phyloP scores from a whole-genome alignment of 371 early-diverging fungal genomes.

The Mucor mucedo region DNA sequence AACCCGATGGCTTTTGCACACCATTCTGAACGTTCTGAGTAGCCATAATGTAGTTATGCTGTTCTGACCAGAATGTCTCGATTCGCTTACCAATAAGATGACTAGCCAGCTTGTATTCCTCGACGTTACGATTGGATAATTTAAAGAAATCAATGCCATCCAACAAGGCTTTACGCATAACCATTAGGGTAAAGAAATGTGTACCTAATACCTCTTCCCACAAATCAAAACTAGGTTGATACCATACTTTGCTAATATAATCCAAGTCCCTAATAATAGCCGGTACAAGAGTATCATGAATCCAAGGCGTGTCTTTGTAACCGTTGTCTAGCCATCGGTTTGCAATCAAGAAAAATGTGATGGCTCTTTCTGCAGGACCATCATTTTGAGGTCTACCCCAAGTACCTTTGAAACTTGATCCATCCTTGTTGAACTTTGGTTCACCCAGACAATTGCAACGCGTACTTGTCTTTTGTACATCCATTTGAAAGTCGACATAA shows the following conservation, averaged over 20 bases:
- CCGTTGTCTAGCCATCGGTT: slow-evolving; percentile 23
- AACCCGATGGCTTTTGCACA: slow-evolving; percentile 43
- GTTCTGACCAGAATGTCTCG: slow-evolving; percentile 53
- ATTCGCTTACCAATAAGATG: slow-evolving; percentile 35
- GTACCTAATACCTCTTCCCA: slow-evolving; percentile 64
- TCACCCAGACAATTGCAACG: slow-evolving; percentile 68
- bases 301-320: background rate
- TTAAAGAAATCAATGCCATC: slow-evolving; percentile 53
- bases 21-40: slow-evolving; percentile 49
- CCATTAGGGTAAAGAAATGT: slow-evolving; percentile 77
- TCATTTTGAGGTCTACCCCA: slow-evolving; percentile 87
- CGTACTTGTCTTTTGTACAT: slow-evolving; percentile 32
- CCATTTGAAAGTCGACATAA: slow-evolving; percentile 43
- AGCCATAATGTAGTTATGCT: slow-evolving; percentile 35
- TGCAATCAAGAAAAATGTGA: slow-evolving; percentile 56
- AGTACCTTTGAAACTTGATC: slow-evolving; percentile 51
- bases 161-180: slow-evolving; percentile 64
- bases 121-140: background rate
- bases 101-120: slow-evolving; percentile 9
- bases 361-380: slow-evolving; percentile 79
- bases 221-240: slow-evolving; percentile 54
- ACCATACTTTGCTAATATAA: slow-evolving; percentile 57
- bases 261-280: slow-evolving; percentile 61
- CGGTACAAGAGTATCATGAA: slow-evolving; percentile 7
- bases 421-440: slow-evolving; percentile 76